These are phyloP conservation scores for Triangularia verruculosa DNA, from an alignment of 2,329 filamentous ascomycete species.

Conservation along the genomic window DNA sequence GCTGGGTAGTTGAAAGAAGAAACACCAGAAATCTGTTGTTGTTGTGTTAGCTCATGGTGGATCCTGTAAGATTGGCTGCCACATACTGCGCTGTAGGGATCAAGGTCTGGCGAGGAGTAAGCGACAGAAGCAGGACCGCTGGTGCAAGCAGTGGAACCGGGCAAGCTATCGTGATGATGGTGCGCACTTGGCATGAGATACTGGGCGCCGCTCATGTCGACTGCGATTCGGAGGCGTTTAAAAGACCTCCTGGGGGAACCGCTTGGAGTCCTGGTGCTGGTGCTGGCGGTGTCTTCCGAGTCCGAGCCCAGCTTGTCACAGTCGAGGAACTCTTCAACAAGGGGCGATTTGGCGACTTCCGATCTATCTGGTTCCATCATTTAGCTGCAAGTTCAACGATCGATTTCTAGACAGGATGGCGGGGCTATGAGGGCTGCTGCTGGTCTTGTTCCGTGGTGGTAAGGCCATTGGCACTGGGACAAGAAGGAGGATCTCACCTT, in stretches of 20 bases:
- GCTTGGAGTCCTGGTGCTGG: constrained; percentile 13
- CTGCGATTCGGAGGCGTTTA: constrained; percentile 26
- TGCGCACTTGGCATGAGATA: constrained; percentile 29
- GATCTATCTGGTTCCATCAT: constrained; percentile 24
- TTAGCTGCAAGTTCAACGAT: constrained; percentile 4
- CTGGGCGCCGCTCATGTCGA: constrained; percentile 31
- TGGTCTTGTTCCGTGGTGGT: background rate
- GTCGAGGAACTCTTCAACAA: constrained; percentile 25
- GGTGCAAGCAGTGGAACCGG: constrained; percentile 17
- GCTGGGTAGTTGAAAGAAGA: constrained; percentile 39
- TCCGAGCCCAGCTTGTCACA: constrained; percentile 22
- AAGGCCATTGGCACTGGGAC: background rate
- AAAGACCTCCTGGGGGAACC: constrained; percentile 18
- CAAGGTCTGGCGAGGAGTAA: constrained; percentile 25
- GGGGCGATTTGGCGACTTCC: constrained; percentile 17
- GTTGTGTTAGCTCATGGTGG: constrained; percentile 14
- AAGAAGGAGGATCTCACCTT: constrained; percentile 18
- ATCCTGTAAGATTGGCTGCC: background rate
- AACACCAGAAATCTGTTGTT: constrained; percentile 31
- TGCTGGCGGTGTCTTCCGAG: constrained; percentile 19
- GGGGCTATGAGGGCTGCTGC: background rate
- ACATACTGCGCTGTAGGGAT: constrained; percentile 29
- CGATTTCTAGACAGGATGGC: background rate
- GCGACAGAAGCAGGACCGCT: constrained; percentile 20
- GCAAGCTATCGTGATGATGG: constrained; percentile 24